Evolutionary conservation across 805 yeast genomes (phyloP), one percentile per base, ranked within the genome.

Genomic region (Wickerhamomyces alni): DNA sequence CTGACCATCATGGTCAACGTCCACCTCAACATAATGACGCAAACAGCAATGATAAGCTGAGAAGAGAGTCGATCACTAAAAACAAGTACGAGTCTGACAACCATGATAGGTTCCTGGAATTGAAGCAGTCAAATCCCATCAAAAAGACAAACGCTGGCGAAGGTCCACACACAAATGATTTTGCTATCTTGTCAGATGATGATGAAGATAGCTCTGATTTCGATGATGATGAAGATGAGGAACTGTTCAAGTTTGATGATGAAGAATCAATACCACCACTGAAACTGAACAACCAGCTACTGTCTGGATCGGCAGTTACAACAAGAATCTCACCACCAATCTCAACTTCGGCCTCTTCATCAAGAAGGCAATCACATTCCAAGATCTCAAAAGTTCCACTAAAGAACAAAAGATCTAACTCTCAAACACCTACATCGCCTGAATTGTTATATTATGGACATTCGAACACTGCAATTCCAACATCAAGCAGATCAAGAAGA

Each of bases 381-480:
- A 55, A 55, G 19, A 47, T 54, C 15, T 45, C 45, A 29, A 54
- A 55, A 34, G 33, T 30, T 11, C 58, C 58, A 33, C 45, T 41
- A 31, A 50, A 48, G 40, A 32, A 48, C 32, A 48, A 49, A 17
- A 55, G 69, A 51, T 55, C 69, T 13, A 62, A 62, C 32, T 58
- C 69, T 1, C 58, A 59, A 34, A 52, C 62, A 1, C 66, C 69
- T 22, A 52, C 62, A 4, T 61, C 69, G 1, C 58, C 57, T 6
- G 57, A 54, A n/a, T 33, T 52, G 17, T 34, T 48, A n/a, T 53
- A 48, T 28, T 43, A 47, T 16, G 36, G 29, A n/a, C 29, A 37
- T 8, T 39, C 35, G 17, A 37, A 46, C 9, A 44, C 42, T 30
- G 44, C 9, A 7, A 21, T 37, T 32, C 39, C 33, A 44, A 47